Evolutionary conservation across 139 green algal species (phyloP), one percentile per base, ranked within the genome.

Genomic region (Yamagishiella unicocca): DNA sequence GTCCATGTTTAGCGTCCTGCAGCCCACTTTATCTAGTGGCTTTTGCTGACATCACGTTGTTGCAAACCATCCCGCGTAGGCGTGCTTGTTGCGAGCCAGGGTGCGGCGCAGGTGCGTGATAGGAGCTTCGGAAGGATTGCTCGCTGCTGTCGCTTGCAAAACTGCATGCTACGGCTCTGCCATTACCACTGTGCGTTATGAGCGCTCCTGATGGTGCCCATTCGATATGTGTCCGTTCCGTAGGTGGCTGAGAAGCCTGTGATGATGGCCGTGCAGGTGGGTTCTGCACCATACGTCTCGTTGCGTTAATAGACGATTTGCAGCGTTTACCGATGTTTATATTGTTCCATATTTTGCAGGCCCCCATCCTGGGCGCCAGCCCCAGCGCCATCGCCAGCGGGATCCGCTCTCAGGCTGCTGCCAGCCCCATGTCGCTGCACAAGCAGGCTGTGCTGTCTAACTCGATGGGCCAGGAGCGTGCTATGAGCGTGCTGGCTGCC

Each of bases 401-500:
- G 40, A 86, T 91, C 50, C 82, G 87, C 33, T 46, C 87, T 0
- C 50, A 87, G 53, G 67, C 75, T 1, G 76, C 75, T 10, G 70
- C 89, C 38, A 72, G 55, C 40, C 70, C 87, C 40, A 33, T 90
- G 40, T 62, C 70, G 25, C 43, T 72, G n/a, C 75, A 89, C 67
- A 84, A 88, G 79, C 81, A 78, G 81, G 79, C 79, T 25, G n/a
- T 50, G 24, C 43, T 85, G 33, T 53, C 79, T 22, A 84, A 74
- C 77, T 33, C 58, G 6, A 2, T 87, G 78, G 70, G 79, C 6
- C 81, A 88, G 81, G 64, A 58, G 62, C 89, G 89, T 38, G 27
- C 78, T 46, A 91, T 91, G 90, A 91, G 87, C 90, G 89, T 93
- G 61, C 71, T 93, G 86, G 90, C 90, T 76, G 90, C 90, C 35